phyloP scores from a whole-genome alignment of 2,329 filamentous ascomycete genomes.

The Colletotrichum tofieldiae region DNA sequence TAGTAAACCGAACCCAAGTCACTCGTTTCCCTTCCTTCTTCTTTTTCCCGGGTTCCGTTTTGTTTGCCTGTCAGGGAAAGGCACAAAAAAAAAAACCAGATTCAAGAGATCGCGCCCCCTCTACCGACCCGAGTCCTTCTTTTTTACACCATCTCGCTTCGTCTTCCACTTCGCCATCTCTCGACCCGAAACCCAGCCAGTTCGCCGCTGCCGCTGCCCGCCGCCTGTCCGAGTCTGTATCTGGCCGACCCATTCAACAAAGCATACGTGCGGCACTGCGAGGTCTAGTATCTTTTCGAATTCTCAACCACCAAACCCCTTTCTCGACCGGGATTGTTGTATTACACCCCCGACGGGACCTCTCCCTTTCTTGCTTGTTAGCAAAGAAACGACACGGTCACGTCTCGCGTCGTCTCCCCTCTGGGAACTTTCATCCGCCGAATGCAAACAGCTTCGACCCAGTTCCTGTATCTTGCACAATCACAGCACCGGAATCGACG shows the following conservation, averaged over 20 bases:
- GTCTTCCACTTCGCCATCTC: background rate
- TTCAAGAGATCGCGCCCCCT: constrained; percentile 10
- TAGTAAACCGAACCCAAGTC: constrained; percentile 22
- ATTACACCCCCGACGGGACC: constrained; percentile 15
- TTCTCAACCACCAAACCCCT: background rate
- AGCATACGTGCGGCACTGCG: constrained; percentile 11
- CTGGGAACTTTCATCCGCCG: background rate
- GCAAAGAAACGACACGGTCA: constrained; percentile 18
- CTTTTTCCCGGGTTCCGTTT: constrained; percentile 21
- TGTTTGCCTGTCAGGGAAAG: constrained; percentile 30
- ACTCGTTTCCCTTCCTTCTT: constrained; percentile 13
- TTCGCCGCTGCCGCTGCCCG: background rate
- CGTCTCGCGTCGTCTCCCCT: background rate
- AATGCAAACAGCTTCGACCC: constrained; percentile 4
- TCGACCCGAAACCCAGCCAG: background rate
- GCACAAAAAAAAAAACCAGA: background rate
- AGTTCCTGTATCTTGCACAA: constrained; percentile 24
- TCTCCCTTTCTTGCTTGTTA: constrained; percentile 36
- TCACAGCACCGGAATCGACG: constrained; percentile 36
- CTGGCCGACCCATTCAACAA: background rate
- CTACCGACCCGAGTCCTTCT: constrained; percentile 24
- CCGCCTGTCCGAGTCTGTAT: background rate
- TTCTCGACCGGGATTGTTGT: constrained; percentile 37
- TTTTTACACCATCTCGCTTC: constrained; percentile 8
- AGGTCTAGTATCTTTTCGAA: constrained; percentile 20